These are phyloP conservation scores for Colletotrichum sp. DNA, from an alignment of 2,329 filamentous ascomycete genomes.

Conservation along the genomic window DNA sequence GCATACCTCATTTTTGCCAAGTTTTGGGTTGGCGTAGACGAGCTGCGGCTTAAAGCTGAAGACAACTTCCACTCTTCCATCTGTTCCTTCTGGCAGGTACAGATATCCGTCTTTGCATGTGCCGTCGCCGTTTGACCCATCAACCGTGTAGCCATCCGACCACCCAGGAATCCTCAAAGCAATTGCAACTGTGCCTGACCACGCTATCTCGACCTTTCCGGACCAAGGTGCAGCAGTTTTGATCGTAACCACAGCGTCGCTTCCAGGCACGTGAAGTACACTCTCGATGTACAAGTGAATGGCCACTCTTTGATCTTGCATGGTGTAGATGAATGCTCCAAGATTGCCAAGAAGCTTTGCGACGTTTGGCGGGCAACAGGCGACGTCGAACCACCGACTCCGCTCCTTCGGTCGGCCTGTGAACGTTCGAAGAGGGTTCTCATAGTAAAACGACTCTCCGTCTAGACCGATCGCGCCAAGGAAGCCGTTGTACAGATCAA, in stretches of 20 bases:
- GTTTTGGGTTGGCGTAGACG: neutral
- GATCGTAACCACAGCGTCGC: neutral
- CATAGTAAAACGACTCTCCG: slow-evolving; percentile 2
- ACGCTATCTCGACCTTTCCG: neutral
- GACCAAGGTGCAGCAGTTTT: neutral
- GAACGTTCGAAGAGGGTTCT: neutral
- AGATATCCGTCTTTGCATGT: neutral
- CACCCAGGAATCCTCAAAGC: neutral
- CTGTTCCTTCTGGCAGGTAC: neutral
- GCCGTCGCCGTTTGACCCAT: neutral
- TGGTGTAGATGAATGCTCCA: neutral
- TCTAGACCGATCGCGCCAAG: neutral
- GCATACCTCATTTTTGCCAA: neutral
- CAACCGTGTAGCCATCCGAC: neutral
- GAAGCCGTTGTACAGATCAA: neutral
- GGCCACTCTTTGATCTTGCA: neutral
- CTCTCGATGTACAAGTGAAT: neutral
- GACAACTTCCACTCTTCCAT: neutral
- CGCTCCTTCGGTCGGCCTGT: neutral
- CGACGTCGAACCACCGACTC: slow-evolving; percentile 1
- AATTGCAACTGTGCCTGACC: neutral
- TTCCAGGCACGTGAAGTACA: neutral
- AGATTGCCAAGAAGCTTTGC: neutral
- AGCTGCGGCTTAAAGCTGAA: neutral
- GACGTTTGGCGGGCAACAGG: slow-evolving; percentile 1